Percentiles rank a stretch among this genome's conserved stretches.
phyloP scores from a whole-genome alignment of 805 yeast genomes.

The Yarrowia bubula region DNA sequence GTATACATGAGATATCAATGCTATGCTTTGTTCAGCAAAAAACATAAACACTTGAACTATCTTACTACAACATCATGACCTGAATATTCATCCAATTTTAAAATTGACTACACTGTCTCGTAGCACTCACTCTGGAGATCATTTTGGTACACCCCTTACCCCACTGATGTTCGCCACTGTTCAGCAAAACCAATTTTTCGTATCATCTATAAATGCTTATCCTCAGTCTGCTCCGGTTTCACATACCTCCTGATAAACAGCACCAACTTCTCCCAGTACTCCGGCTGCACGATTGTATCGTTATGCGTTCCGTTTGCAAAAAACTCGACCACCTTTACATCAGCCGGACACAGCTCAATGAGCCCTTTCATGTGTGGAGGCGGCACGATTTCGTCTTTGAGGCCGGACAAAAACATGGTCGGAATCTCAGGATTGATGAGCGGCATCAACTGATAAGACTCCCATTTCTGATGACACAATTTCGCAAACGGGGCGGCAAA shows the following conservation, averaged over 20 bases:
- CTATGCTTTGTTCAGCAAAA: too few relatives aligned
- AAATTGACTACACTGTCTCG: too few relatives aligned
- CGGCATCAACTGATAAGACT: conserved; percentile 61
- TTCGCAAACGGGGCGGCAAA: conserved; percentile 52
- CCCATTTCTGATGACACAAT: conserved; percentile 81
- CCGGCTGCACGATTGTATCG: conserved; percentile 71
- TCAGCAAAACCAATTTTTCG: neutral
- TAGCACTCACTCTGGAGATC: too few relatives aligned
- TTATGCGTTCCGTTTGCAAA: conserved; percentile 72
- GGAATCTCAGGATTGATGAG: conserved; percentile 57
- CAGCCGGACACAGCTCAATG: conserved; percentile 51
- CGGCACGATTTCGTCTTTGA: conserved; percentile 86
- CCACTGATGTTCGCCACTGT: too few relatives aligned
- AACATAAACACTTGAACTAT: too few relatives aligned
- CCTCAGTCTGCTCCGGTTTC: neutral
- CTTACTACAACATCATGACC: too few relatives aligned
- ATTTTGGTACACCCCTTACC: too few relatives aligned
- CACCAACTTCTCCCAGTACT: conserved; percentile 71
- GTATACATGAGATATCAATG: too few relatives aligned
- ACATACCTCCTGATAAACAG: conserved; percentile 42
- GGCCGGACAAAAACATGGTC: conserved; percentile 67
- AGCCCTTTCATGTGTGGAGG: conserved; percentile 73
- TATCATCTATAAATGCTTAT: neutral
- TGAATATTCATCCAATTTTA: too few relatives aligned
- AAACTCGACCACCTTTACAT: conserved; percentile 51